These are phyloP conservation scores for Bryopsis sp. DNA, from an alignment of 139 green algal genomes.

Conservation along the genomic window DNA sequence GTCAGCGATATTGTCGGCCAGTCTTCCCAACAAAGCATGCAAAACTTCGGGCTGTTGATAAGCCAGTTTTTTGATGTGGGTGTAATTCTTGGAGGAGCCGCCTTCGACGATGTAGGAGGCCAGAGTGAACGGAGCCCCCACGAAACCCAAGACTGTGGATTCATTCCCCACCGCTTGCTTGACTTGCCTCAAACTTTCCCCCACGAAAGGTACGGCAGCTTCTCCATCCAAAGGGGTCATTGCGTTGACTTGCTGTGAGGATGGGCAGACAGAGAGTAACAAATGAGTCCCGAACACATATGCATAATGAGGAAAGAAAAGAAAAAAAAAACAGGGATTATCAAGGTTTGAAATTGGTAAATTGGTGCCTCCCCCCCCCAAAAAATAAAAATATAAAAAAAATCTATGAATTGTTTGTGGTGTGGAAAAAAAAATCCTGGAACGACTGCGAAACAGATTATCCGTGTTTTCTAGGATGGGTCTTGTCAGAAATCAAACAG, in stretches of 20 bases:
- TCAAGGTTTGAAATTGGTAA: too few species aligned
- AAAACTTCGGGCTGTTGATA: constrained; percentile 66
- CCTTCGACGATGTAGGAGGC: constrained; percentile 93
- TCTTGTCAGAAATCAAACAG: too few species aligned
- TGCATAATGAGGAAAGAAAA: too few species aligned
- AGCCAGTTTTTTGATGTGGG: constrained; percentile 76
- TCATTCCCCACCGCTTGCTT: constrained; percentile 51
- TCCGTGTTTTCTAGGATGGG: too few species aligned
- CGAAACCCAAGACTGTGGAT: constrained; percentile 82
- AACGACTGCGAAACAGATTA: too few species aligned
- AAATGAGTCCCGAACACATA: too few species aligned
- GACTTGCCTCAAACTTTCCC: constrained; percentile 68
- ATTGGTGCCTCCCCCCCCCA: neutral
- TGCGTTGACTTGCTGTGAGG: constrained; percentile 71
- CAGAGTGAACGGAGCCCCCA: constrained; percentile 88
- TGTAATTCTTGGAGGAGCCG: constrained; percentile 78
- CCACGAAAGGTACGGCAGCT: constrained; percentile 67
- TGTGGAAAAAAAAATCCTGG: too few species aligned
- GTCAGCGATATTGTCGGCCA: constrained; percentile 77
- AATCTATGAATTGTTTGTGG: too few species aligned
- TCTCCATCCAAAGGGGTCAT: constrained; percentile 63
- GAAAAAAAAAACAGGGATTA: too few species aligned
- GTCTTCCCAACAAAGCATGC: constrained; percentile 65
- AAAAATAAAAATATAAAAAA: too few species aligned
- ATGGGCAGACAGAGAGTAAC: neutral